Base-by-base conservation (phyloP, 2,329 filamentous ascomycete genomes). In the Leptographium galeiforme region DNA sequence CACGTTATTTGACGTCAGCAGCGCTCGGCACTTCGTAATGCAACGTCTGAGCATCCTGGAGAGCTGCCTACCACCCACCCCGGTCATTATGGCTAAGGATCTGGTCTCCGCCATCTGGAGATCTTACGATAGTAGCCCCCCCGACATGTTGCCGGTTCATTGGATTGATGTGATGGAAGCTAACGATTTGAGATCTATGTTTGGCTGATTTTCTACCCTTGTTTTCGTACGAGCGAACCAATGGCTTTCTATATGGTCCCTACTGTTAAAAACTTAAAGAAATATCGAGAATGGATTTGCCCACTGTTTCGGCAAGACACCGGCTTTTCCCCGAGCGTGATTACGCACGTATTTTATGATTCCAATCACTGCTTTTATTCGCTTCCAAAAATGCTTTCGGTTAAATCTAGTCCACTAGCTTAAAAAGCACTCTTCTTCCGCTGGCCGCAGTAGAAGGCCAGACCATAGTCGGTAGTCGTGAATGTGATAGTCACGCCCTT, bases 81-180 rank as follows among this genome's bases (percentile, higher is more conserved):
- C 68, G 0, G 66, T 70, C 1, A 55, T 62, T 1, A 64, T 70
- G 19, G 68, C 68, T 1, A 67, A 66, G 55, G 60, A 67, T n/a
- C 60, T 70, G 6, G 66, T 70, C 7, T 63, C 62, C n/a, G 63
- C 67, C 0, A 64, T 70, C 3, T 70, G 68, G 68, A 61, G 63
- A 1, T 65, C 66, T 0, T 70, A 70, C 16, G 68, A 70, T 25
- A 56, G 50, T 6, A 66, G 67, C 25, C 56, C 61, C 2, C 62
- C 62, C 0, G 59, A 61, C 1, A 55, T 58, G 2, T 51, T 50
- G 4, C 55, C 61, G 1, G 64, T 65, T 1, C 68, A 70, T 43
- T 70, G 68, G 68, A 63, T 70, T 12, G 68, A 70, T 50, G 64
- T 70, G 2, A 70, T 68, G 67, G 65, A 57, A 36, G 53, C 43